Percentiles rank a stretch among this genome's conserved stretches.
phyloP scores from a whole-genome alignment of 345 rosid genomes.

The Eutrema heterophyllum region DNA sequence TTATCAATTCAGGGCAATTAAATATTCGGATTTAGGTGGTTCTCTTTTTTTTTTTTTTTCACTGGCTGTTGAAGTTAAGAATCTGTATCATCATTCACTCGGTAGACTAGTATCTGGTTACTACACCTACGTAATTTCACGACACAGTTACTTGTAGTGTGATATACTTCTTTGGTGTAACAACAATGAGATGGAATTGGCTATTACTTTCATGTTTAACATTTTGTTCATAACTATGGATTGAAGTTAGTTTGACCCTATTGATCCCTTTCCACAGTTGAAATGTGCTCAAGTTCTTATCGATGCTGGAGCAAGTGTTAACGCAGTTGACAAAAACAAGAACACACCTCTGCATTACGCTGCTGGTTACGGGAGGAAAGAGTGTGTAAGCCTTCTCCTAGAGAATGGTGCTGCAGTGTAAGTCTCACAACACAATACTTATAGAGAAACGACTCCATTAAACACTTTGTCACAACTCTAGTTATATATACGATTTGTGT shows the following conservation, averaged over 20 bases:
- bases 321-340: conserved; percentile 93
- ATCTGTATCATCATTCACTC: conserved; percentile 15
- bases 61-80: conserved; percentile 3
- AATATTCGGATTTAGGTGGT: background rate
- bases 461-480: background rate
- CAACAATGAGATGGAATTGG: background rate
- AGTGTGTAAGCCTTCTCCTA: conserved; percentile 84
- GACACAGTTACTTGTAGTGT: background rate
- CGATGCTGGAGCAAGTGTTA: conserved; percentile 85
- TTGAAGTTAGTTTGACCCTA: conserved; percentile 7
- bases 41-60: background rate
- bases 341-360: conserved; percentile 97
- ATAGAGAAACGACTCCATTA: background rate
- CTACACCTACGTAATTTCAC: background rate
- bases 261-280: conserved; percentile 42
- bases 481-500: background rate
- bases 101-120: background rate
- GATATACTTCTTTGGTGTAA: background rate
- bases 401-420: conserved; percentile 98
- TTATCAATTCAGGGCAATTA: background rate
- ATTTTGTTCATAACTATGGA: background rate
- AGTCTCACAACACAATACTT: conserved; percentile 29
- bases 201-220: background rate
- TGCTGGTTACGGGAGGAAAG: conserved; percentile 97
- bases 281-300: conserved; percentile 85